Evolutionary conservation across 2,329 filamentous ascomycete species (phyloP).

Genomic region (Hypomyces rosellus): DNA sequence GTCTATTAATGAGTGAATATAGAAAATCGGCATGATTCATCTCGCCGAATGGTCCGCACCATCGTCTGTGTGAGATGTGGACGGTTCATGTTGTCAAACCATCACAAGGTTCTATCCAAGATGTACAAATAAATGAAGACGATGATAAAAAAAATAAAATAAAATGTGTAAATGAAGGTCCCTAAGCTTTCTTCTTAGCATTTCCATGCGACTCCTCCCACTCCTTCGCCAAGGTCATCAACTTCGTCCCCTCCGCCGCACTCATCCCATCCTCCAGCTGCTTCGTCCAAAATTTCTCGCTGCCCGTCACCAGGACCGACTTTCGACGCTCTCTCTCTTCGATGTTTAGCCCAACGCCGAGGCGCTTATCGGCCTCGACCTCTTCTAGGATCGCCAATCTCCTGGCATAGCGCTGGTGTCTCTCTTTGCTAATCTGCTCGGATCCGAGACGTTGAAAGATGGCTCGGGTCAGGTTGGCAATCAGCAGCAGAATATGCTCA

Average conservation of each 20-base stretch:
- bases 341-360: conserved; percentile 25
- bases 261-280: conserved; percentile 35
- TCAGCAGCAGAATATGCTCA: conserved; percentile 63
- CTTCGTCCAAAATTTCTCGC: conserved; percentile 36
- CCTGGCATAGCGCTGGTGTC: conserved; percentile 32
- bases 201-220: conserved; percentile 11
- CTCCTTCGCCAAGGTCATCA: conserved; percentile 28
- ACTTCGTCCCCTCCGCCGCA: conserved; percentile 24
- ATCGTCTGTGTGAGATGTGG: too few relatives aligned
- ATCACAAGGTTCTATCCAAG: not conserved
- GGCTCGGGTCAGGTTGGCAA: conserved; percentile 39
- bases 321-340: conserved; percentile 33
- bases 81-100: too few relatives aligned
- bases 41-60: too few relatives aligned
- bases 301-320: conserved; percentile 27
- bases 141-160: too few relatives aligned
- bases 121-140: too few relatives aligned
- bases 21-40: too few relatives aligned
- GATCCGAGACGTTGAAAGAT: conserved; percentile 34
- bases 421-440: conserved; percentile 33
- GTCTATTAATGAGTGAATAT: too few relatives aligned
- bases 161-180: too few relatives aligned
- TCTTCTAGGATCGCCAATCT: conserved; percentile 33
- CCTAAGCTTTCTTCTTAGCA: conserved; percentile 4
- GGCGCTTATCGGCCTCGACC: conserved; percentile 32